These are phyloP conservation scores for Pythium chondricola DNA, from an alignment of 352 stramenopile genomes.

Conservation along the genomic window DNA sequence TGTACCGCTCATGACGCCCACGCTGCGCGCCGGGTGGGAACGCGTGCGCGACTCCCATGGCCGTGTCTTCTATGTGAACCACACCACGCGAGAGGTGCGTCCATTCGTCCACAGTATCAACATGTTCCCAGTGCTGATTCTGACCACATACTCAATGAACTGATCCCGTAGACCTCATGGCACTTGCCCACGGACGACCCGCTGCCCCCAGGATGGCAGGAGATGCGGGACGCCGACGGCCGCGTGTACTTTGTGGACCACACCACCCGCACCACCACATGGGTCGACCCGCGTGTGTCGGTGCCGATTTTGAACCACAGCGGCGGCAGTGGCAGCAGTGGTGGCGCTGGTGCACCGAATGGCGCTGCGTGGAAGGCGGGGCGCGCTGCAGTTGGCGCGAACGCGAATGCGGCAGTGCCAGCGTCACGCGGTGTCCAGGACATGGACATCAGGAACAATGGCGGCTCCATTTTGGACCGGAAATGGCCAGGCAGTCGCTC, in stretches of 20 bases:
- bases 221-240: slow-evolving; percentile 65
- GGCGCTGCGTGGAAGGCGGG: background rate
- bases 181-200: slow-evolving; percentile 58
- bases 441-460: no score
- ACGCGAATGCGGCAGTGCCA: background rate
- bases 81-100: slow-evolving; percentile 67
- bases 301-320: background rate
- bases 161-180: slow-evolving; percentile 59
- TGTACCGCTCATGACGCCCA: slow-evolving; percentile 7
- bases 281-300: slow-evolving; percentile 70
- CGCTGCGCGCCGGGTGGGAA: slow-evolving; percentile 45
- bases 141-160: no score
- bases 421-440: background rate
- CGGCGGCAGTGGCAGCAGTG: background rate
- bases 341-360: background rate
- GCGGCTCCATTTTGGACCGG: no score
- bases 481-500: background rate
- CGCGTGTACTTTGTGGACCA: slow-evolving; percentile 84
- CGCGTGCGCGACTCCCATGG: slow-evolving; percentile 76
- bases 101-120: no score
- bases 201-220: slow-evolving; percentile 71
- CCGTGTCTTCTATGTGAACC: slow-evolving; percentile 85
- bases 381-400: background rate
- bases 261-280: slow-evolving; percentile 66
- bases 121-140: no score